phyloP scores from a whole-genome alignment of 768 basidiomycete species.

The Suillus plorans region DNA sequence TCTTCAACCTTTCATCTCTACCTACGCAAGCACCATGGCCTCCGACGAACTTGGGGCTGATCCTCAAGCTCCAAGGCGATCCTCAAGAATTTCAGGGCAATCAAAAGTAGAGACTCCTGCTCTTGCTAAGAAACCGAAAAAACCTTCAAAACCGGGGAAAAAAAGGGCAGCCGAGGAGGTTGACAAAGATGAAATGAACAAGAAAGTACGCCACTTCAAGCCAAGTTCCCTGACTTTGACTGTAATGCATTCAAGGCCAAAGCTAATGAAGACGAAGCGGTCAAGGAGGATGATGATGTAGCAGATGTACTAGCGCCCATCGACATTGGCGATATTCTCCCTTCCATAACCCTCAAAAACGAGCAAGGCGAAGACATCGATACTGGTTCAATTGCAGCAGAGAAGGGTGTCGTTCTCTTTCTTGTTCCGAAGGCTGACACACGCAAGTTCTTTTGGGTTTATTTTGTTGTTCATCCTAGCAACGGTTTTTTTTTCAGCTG shows the following conservation, averaged over 20 bases:
- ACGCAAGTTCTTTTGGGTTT: slow-evolving; percentile 45
- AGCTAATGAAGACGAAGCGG: slow-evolving; percentile 25
- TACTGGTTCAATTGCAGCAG: slow-evolving; percentile 57
- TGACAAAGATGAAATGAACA: slow-evolving; percentile 36
- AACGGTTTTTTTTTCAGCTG: slow-evolving; percentile 45
- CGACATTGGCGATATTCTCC: slow-evolving; percentile 74
- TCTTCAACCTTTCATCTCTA: neutral
- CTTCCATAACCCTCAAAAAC: slow-evolving; percentile 75
- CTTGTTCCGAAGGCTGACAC: slow-evolving; percentile 85
- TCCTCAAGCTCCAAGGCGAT: slow-evolving; percentile 42
- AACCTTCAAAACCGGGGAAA: slow-evolving; percentile 28
- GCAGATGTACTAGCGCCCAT: slow-evolving; percentile 33
- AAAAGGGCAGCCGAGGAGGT: slow-evolving; percentile 32
- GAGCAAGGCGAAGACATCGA: slow-evolving; percentile 82
- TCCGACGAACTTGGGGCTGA: slow-evolving; percentile 27
- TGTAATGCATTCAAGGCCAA: slow-evolving; percentile 15
- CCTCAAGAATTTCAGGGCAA: slow-evolving; percentile 49
- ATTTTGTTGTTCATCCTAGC: slow-evolving; percentile 2
- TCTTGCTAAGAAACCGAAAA: slow-evolving; percentile 23
- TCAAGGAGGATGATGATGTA: slow-evolving; percentile 11
- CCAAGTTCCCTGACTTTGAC: slow-evolving; percentile 8
- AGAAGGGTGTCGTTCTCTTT: slow-evolving; percentile 81
- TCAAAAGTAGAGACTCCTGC: slow-evolving; percentile 33
- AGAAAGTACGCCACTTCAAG: slow-evolving; percentile 18
- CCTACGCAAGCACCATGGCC: slow-evolving; percentile 11